Conservation (phyloP, 139 green algal genomes). For the Haematococcus sp. region DNA sequence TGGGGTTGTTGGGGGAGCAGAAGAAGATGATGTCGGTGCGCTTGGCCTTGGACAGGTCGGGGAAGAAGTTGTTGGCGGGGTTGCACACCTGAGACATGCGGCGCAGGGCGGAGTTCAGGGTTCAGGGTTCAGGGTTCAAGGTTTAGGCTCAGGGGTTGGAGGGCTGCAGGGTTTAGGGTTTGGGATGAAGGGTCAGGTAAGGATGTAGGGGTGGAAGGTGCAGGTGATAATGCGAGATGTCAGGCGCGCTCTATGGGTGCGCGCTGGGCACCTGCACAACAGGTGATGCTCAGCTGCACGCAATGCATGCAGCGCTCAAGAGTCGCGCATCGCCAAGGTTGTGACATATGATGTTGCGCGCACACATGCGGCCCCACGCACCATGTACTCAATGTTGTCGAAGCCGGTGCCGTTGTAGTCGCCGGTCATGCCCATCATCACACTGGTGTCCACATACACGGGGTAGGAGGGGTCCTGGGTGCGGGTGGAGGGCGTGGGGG, state of each 20-base stretch:
- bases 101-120: no score
- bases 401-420: conserved; percentile 81
- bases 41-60: conserved; percentile 78
- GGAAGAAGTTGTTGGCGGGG: conserved; percentile 97
- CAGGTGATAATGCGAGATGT: no score
- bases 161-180: no score
- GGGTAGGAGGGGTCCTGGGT: conserved; percentile 97
- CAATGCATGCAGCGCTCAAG: no score
- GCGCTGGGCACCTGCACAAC: no score
- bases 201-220: neutral
- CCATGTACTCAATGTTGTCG: conserved; percentile 93
- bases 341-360: no score
- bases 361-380: conserved; percentile 12
- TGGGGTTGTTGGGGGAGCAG: conserved; percentile 99
- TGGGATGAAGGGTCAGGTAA: no score
- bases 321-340: no score
- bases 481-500: neutral
- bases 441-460: conserved; percentile 97
- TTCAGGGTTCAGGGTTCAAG: no score
- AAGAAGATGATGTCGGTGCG: conserved; percentile 99
- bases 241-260: no score
- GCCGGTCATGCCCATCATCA: conserved; percentile 97
- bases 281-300: no score
- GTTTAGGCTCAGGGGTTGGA: neutral
- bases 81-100: conserved; percentile 49